Base-by-base conservation (phyloP, 345 rosid species). In the Populus simonii region DNA sequence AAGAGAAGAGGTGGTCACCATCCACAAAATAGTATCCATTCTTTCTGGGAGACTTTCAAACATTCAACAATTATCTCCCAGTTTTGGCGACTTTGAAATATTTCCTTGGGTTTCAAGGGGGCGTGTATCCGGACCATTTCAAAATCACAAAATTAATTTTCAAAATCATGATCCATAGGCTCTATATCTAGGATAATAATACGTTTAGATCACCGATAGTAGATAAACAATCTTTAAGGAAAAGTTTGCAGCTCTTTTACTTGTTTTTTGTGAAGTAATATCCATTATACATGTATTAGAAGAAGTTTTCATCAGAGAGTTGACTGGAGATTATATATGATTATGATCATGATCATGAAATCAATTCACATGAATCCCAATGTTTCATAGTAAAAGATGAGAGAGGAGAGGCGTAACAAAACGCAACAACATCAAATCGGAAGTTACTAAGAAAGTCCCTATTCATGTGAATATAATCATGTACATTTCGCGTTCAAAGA, bases 111-210 rank as follows among this genome's bases (percentile, higher is more conserved):
- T 74, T 80, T 82, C 85, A 74, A 79, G 84, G 91, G 89, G 84
- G 86, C 81, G 77, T 89, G 94, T 57, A 92, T 76, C 86, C 79
- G 68, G 89, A 81, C 86, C 72, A 20, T 66, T 83, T 80, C 86
- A 81, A 82, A 67, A 76, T 59, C 77, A 79, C 76, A 63, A 41
- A 5, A 57, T 70, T 68, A 25, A 59, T 23, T 27, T 69, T 25
- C 8, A 25, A 53, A 47, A 11, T 6, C 35, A 33, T 8, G 72
- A 62, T 71, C 22, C 55, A 66, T 66, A 17, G 36, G 47, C 70
- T 27, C 17, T 36, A 47, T 13, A 11, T n/a, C 29, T 72, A 43
- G 71, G 74, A 59, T n/a, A 74, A 59, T 55, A 35, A 65, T 63
- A 25, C 29, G n/a, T 67, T 53, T 27, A 20, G n/a, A 57, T 38